Conservation (phyloP, 805 yeast genomes). For the Barnettozyma salicaria region DNA sequence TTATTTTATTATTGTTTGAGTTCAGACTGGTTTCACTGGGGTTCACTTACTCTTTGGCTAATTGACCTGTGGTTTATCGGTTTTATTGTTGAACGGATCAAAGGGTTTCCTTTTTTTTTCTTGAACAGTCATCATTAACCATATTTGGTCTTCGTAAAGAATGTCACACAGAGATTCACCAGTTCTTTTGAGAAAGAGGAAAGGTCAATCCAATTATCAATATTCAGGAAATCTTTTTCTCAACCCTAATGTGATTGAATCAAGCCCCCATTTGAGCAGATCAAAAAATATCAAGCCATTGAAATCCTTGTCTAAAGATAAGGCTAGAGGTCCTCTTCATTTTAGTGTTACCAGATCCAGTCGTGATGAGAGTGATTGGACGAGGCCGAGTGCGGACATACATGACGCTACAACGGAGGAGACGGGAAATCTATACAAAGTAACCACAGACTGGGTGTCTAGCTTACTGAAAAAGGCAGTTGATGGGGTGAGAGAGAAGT, state of each 20-base stretch:
- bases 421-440: slow-evolving; percentile 5
- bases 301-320: neutral
- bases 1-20: too few species aligned
- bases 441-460: slow-evolving; percentile 1
- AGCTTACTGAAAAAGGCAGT: slow-evolving; percentile 2
- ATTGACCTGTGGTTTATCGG: too few species aligned
- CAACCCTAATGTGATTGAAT: slow-evolving; percentile 5
- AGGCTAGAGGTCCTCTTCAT: too few species aligned
- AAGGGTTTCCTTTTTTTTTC: too few species aligned
- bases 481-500: neutral
- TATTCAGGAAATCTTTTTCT: slow-evolving; percentile 5
- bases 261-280: slow-evolving; percentile 8
- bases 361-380: slow-evolving; percentile 17
- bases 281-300: slow-evolving; percentile 1
- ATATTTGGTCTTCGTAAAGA: too few species aligned
- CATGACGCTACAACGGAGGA: slow-evolving; percentile 19
- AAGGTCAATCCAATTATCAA: slow-evolving; percentile 2
- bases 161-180: slow-evolving; percentile 3
- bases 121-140: too few species aligned
- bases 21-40: too few species aligned
- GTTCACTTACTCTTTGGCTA: too few species aligned
- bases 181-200: slow-evolving; percentile 8
- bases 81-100: too few species aligned
- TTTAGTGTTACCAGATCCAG: too few species aligned
- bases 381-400: slow-evolving; percentile 2